Percentiles rank a stretch among this genome's conserved stretches.
Conservation (phyloP, 192 early-diverging fungal species). For the Linnemannia zychae region DNA sequence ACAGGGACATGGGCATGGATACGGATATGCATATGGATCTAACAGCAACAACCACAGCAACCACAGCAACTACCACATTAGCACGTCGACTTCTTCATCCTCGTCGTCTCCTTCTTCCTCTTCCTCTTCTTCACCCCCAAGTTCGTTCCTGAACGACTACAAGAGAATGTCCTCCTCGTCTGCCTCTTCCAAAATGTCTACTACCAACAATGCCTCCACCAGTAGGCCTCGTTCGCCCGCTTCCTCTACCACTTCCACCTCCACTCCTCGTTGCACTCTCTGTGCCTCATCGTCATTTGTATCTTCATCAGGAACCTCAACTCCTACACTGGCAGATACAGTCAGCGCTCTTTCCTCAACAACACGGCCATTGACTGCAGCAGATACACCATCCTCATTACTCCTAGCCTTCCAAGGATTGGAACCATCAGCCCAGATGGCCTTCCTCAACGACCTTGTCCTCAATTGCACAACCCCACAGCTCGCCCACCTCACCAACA, state of each 20-base stretch:
- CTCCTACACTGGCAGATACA: slow-evolving; percentile 9
- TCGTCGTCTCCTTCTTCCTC: not conserved
- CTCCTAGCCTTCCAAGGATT: slow-evolving; percentile 57
- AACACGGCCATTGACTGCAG: not conserved
- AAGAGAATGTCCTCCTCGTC: not conserved
- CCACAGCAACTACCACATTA: not conserved
- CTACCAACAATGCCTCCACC: not conserved
- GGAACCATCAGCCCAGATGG: slow-evolving; percentile 39
- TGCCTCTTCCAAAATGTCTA: not conserved
- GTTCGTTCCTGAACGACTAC: not conserved
- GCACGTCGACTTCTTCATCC: slow-evolving; percentile 9
- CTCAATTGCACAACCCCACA: slow-evolving; percentile 64
- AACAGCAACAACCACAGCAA: not conserved
- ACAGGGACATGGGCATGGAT: not conserved
- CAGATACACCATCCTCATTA: slow-evolving; percentile 5
- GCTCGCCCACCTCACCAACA: slow-evolving; percentile 62
- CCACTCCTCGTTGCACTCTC: not conserved
- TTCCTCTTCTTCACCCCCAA: not conserved
- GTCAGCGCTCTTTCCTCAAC: not conserved
- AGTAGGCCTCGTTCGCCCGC: not conserved
- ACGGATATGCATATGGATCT: not conserved
- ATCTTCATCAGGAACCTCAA: slow-evolving; percentile 10
- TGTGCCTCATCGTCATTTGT: not conserved
- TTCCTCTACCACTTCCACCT: not conserved
- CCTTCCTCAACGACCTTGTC: slow-evolving; percentile 62